Percentiles rank a stretch among this genome's conserved stretches.
Conservation (phyloP, 768 basidiomycete species). For the Russula earlei region DNA sequence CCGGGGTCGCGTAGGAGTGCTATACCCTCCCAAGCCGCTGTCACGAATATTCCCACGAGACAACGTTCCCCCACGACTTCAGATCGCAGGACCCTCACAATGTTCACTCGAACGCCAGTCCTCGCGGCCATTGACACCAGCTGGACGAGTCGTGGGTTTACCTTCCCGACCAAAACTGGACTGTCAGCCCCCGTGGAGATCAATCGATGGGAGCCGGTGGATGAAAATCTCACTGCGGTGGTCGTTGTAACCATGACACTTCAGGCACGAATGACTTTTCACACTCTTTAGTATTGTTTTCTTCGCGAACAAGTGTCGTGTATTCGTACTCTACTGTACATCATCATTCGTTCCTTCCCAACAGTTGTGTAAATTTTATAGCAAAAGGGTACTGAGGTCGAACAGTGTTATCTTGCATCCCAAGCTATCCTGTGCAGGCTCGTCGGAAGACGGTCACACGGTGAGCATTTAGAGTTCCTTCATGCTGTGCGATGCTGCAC, state of each 20-base stretch:
- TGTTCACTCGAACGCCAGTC: not conserved
- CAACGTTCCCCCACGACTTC: not conserved
- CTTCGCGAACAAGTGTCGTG: not conserved
- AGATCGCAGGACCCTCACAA: not conserved
- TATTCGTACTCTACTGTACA: not conserved
- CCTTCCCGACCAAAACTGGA: constrained; percentile 22
- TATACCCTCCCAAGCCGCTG: too few relatives aligned
- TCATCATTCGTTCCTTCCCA: not conserved
- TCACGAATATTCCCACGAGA: not conserved
- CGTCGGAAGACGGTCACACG: too few relatives aligned
- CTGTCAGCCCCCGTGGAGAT: not conserved
- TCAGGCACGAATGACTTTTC: not conserved
- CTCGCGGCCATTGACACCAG: not conserved
- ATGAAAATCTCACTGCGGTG: not conserved
- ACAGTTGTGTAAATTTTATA: not conserved
- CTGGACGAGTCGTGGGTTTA: constrained; percentile 15
- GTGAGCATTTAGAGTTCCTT: too few relatives aligned
- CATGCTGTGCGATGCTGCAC: too few relatives aligned
- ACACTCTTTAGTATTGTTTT: not conserved
- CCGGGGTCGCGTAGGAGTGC: not conserved
- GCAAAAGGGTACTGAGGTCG: not conserved
- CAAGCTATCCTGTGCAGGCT: too few relatives aligned
- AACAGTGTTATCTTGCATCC: too few relatives aligned
- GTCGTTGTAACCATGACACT: not conserved
- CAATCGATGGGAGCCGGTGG: not conserved